Base-by-base conservation (phyloP, 31 red algal genomes). In the Porphyra umbilicalis region DNA sequence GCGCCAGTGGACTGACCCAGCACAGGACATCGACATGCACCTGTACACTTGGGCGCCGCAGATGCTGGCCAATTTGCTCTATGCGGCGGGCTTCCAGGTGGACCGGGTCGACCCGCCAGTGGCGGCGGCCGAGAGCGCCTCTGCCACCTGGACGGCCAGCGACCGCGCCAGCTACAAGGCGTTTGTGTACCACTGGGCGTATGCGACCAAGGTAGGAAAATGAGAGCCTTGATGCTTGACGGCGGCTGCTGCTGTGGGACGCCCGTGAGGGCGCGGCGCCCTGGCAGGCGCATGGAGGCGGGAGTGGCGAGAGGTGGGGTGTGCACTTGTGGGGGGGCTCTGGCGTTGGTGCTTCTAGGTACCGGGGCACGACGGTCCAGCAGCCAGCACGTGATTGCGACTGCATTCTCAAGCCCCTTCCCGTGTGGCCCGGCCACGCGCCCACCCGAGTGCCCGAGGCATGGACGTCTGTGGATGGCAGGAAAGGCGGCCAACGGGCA, bases 1-100 rank as follows among this genome's bases (percentile, higher is more conserved):
- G 33, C 38, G 76, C 16, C 36, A n/a, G 38, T 39, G 74, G n/a
- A 79, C 39, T 36, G 14, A 46, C 42, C 42, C 42, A 16, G 42
- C 42, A 3, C 2, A 68, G 46, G 77, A 86, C 38, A 80, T 35
- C 0, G 77, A 86, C 38, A 75, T 78, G 42, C 84, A 86, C 75
- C 76, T 86, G 15, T 86, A 80, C 77, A 86, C 84, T 32, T 86
- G 84, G 84, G 80, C 79, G 79, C 76, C 75, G 37, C 84, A 79
- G 77, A 25, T 86, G 38, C 77, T 86, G 38, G 38, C 31, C 84
- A 86, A 86, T 71, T 57, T 86, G 38, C 35, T 86, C 35, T n/a
- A 35, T 33, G 35, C 84, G 18, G 84, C 84, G 31, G 84, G 84
- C 16, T 86, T 86, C 10, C 76, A 57, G 2, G 84, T 86, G 31